These are phyloP conservation scores for sunflower (Helianthus annuus) DNA, from an alignment of 129 eudicot genomes.

Conservation along the genomic window HanXRQr2.0-SUNRISE NC_035433.2:88822573-88823072, in stretches of 20 bases:
- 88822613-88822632: constrained; percentile 89
- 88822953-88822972: no score
- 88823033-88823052: not conserved
- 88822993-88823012: not conserved
- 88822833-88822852: no score
- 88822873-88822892: no score
- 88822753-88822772: no score
- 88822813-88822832: no score
- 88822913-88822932: no score
- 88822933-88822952: no score
- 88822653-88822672: constrained; percentile 89
- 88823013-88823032: not conserved
- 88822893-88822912: no score
- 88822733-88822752: no score
- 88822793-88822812: not conserved
- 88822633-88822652: constrained; percentile 96
- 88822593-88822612: constrained; percentile 72
- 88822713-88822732: not conserved
- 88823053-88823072: not conserved
- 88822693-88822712: constrained; percentile 71
- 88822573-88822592: constrained; percentile 90
- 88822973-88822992: no score
- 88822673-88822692: constrained; percentile 80
- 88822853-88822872: no score
- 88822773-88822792: not conserved